Base-by-base conservation (phyloP, 108 stramenopile genomes). In the Fistulifera pelliculosa region DNA sequence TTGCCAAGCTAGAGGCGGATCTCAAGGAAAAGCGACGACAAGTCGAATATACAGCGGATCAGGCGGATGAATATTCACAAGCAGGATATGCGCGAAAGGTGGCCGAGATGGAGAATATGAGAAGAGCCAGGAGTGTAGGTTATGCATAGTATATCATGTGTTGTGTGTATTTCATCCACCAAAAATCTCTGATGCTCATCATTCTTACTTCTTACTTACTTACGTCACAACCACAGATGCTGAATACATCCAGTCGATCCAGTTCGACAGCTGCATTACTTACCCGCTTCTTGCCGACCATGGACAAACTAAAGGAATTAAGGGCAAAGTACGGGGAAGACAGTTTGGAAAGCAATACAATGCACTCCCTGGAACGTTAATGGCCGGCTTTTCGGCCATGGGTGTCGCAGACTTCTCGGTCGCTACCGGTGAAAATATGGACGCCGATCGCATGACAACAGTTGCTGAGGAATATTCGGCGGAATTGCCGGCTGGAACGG, bases 51-150 rank as follows among this genome's bases (percentile, higher is more conserved):
- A 45, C 69, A 11, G 38, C 62, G 41, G 79, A 85, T 26, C 43
- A 59, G 41, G 77, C 69, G 18, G 87, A 85, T n/a, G 68, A 76
- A 61, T 83, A 79, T 56, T 73, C 80, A 47, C 65, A 76, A 41
- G 65, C 60, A 42, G 87, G 87, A 59, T 90, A 85, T 56, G 87
- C 83, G 0, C 74, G 87, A 31, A 76, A 80, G 48, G 83, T 90
- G 12, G 87, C 87, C 3, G 70, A 77, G 41, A 76, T 90, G 68
- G 87, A 90, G 68, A 76, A 80, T 56, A 82, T 79, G 62, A 66
- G 78, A 54, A 66, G 80, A 0, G 70, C 68, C 38, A 71, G 80
- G 49, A 79, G 74, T 17, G 81, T 78, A 58, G 70, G 75, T 65
- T 14, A 10, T 40, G 16, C 3, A 47, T 41, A 14, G 40, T 41